Percentiles rank a stretch among this genome's conserved stretches.
These are phyloP conservation scores for Fonsecaea multimorphosa DNA, from an alignment of 2,329 filamentous ascomycete species.

Conservation along the genomic window DNA sequence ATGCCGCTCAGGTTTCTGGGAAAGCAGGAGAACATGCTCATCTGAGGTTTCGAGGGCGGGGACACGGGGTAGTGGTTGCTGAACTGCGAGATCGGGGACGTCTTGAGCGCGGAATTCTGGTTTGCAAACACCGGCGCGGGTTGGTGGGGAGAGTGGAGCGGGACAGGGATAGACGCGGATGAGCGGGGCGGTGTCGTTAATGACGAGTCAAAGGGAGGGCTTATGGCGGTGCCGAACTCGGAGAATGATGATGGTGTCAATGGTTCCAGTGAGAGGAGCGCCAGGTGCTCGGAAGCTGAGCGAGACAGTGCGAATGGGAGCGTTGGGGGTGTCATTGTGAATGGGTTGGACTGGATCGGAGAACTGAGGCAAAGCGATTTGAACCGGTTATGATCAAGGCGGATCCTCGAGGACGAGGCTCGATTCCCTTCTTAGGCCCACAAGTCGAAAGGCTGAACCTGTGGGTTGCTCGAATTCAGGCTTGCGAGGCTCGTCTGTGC, in stretches of 20 bases:
- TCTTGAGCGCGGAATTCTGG: conserved; percentile 88
- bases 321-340: conserved; percentile 26
- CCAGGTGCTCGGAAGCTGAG: not conserved
- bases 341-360: not conserved
- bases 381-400: not conserved
- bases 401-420: not conserved
- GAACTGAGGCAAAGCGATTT: not conserved
- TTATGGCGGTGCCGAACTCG: conserved; percentile 81
- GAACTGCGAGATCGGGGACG: conserved; percentile 77
- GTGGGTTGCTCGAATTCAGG: not conserved
- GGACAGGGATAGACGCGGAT: conserved; percentile 44
- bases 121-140: conserved; percentile 70
- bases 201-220: conserved; percentile 69
- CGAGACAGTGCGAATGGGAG: conserved; percentile 10
- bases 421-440: not conserved
- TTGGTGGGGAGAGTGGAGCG: conserved; percentile 44
- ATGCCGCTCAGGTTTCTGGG: conserved; percentile 60
- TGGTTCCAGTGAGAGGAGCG: conserved; percentile 62
- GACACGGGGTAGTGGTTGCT: conserved; percentile 69
- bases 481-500: not conserved
- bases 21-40: conserved; percentile 90
- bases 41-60: conserved; percentile 60
- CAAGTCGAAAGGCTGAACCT: not conserved
- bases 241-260: conserved; percentile 73
- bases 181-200: conserved; percentile 47